Evolutionary conservation across 306 rosid species (phyloP), one percentile per base, ranked within the genome.

Genomic region (Ormosia emarginata): DNA sequence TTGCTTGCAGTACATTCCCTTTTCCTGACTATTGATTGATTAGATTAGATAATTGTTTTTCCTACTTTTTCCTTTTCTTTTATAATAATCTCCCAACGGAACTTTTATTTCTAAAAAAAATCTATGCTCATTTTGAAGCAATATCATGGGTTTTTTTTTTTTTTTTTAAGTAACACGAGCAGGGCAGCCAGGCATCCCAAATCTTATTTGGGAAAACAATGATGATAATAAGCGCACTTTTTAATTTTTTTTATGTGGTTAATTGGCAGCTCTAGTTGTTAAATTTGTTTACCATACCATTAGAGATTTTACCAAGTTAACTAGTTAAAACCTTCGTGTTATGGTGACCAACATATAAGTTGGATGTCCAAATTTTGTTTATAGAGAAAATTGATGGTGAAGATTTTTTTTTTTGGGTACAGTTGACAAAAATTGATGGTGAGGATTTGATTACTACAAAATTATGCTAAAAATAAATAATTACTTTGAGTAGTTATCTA

Each of bases 21-120:
- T 83, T 84, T 55, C 6, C 73, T 76, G 83, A 76, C 81, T 73
- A 15, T 64, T 85, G 79, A 84, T 80, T 74, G 87, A 85, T 80
- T 52, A 40, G 71, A 75, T 75, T 4, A 52, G 2, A 12, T 9
- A 6, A 17, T 49, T 64, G 55, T 47, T 18, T 34, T 67, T 59
- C 41, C 52, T 62, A 43, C 11, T 13, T 59, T 59, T 15, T 18
- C 10, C 18, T 58, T 61, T 36, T 14, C 56, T 73, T 59, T 66
- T 43, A 50, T 63, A 2, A 34, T 49, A 24, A 24, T 24, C 24
- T 24, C 24, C 24, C 24, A 24, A 24, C 24, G 24, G 24, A 24
- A 24, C 24, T 24, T 24, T 24, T 24, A 24, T 24, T 24, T 24
- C 24, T 24, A 24, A 24, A 24, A 24, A 24, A 24, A 1, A 24